Evolutionary conservation across 2,329 filamentous ascomycete species (phyloP), one percentile per base, ranked within the genome.

Genomic region (Gnomoniopsis sp.): DNA sequence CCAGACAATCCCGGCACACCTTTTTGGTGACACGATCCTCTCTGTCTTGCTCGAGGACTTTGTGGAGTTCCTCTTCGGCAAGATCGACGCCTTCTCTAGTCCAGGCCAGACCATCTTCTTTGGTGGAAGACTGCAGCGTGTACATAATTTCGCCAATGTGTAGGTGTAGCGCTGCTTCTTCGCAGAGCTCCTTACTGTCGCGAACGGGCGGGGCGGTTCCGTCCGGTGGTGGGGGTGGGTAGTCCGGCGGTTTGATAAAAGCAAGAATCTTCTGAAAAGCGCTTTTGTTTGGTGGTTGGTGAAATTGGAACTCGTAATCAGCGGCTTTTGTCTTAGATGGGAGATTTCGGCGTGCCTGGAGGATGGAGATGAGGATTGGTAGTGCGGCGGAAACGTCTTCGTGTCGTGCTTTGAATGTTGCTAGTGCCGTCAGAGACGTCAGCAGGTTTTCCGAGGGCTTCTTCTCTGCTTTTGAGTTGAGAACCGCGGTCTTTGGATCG

Each of bases 111-210:
- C 92, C 93, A 61, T 89, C 87, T 51, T 90, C 86, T 53, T 78
- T 77, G 19, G 71, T 72, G 3, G 69, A 61, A 3, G 77, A 75
- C n/a, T 83, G 81, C 4, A 83, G 83, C 0, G 90, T 84, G 72
- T 89, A 97, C 34, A 98, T 81, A 53, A 98, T 96, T 75, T 98
- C 93, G 59, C 93, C 93, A 63, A 98, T 93, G 72, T 96, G 95
- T 23, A 92, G 82, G 79, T 91, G 92, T 15, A 97, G 75, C 0
- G 86, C 91, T 2, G 92, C 91, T 72, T 97, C 93, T 64, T 95
- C 88, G 72, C 93, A 97, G 41, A 83, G 81, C 64, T 90, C 85
- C 30, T 81, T 77, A 11, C 85, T 69, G 57, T 83, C 84, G 49
- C 90, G 88, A 58, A 80, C 74, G 0, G 93, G 85, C 0, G 88